A percentile compares a stretch with the other conserved stretches of the same genome.
phyloP scores from a whole-genome alignment of 2,329 filamentous ascomycete genomes.

The Colletotrichum cordylinicola region DNA sequence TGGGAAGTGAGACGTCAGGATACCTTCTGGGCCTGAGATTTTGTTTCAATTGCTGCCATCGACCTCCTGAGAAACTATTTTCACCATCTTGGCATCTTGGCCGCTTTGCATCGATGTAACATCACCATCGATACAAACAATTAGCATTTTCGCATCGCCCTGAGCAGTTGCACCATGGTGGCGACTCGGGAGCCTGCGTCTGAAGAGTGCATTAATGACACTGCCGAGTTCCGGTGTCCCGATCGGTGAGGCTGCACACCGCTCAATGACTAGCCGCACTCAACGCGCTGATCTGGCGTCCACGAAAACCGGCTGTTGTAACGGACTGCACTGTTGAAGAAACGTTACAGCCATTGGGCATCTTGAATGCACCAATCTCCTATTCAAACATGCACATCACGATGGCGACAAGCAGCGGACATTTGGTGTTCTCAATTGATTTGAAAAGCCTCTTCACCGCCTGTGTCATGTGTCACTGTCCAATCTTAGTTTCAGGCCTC shows the following conservation, averaged over 20 bases:
- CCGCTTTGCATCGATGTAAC: neutral
- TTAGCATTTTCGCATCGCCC: neutral
- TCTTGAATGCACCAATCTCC: neutral
- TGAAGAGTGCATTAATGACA: neutral
- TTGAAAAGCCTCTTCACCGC: conserved; percentile 5
- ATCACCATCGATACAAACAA: neutral
- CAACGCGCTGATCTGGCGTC: neutral
- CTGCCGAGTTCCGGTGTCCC: neutral
- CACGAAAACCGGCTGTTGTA: neutral
- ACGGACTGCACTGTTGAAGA: neutral
- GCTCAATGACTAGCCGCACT: neutral
- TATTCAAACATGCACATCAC: neutral
- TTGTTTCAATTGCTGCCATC: neutral
- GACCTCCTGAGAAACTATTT: neutral
- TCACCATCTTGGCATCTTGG: neutral
- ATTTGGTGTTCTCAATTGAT: neutral
- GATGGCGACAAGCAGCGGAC: neutral
- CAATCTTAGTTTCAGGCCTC: conserved; percentile 10
- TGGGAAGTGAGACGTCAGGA: neutral
- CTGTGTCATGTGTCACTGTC: neutral
- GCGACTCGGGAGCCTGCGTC: neutral
- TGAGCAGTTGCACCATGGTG: neutral
- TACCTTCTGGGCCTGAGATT: neutral
- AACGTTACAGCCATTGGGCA: neutral
- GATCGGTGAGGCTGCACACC: neutral